These are phyloP conservation scores for Aspergillus floridensis DNA, from an alignment of 2,329 filamentous ascomycete species.

Conservation along the genomic window DNA sequence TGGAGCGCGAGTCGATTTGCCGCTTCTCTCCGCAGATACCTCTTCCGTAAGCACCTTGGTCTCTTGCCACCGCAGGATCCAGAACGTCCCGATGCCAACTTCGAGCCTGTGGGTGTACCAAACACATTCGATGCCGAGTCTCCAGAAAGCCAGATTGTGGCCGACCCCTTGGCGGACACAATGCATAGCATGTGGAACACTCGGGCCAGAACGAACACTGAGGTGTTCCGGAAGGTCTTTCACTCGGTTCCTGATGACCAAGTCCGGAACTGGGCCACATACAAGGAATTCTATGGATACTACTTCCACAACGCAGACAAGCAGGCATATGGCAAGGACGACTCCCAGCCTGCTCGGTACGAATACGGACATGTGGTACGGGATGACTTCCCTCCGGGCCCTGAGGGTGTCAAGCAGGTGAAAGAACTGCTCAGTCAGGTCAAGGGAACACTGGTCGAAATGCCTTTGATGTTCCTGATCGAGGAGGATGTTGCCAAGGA, in stretches of 20 bases:
- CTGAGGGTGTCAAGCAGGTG: conserved; percentile 68
- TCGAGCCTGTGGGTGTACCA: conserved; percentile 55
- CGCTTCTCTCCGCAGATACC: conserved; percentile 71
- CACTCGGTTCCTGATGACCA: conserved; percentile 60
- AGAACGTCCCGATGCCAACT: conserved; percentile 58
- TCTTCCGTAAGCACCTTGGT: conserved; percentile 90
- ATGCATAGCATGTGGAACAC: conserved; percentile 58
- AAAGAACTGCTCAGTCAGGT: conserved; percentile 67
- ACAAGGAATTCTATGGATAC: conserved; percentile 62
- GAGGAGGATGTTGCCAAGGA: conserved; percentile 84
- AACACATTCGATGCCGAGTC: conserved; percentile 56
- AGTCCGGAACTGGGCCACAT: conserved; percentile 59
- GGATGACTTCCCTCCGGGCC: conserved; percentile 63
- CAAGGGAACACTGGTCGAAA: conserved; percentile 75
- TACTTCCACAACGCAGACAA: conserved; percentile 52
- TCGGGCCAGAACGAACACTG: conserved; percentile 58
- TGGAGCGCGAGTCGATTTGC: conserved; percentile 80
- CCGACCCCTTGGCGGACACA: conserved; percentile 58
- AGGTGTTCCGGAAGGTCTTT: conserved; percentile 61
- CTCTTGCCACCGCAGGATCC: conserved; percentile 71
- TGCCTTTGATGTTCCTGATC: conserved; percentile 84
- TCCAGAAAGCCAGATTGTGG: conserved; percentile 50
- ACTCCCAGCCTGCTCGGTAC: conserved; percentile 54
- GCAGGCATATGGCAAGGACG: conserved; percentile 46
- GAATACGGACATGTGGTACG: conserved; percentile 84